Base-by-base conservation (phyloP, 495 filamentous ascomycete species). In the Tuber indicum region DNA sequence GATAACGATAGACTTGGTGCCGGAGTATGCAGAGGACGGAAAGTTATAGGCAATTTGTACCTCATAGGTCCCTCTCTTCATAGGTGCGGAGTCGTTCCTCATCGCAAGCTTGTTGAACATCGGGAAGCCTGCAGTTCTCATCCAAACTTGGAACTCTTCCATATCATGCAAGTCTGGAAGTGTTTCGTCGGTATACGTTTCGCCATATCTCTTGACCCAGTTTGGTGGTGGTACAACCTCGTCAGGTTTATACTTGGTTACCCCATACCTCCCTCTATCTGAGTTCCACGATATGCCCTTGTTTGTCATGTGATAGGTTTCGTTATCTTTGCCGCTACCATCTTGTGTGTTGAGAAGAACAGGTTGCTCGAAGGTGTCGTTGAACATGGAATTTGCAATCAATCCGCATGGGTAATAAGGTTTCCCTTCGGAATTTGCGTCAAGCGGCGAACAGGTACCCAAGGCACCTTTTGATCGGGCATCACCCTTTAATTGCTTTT, bases 301-400 rank as follows among this genome's bases (percentile, higher is more conserved):
- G 45, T 89, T 92, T 39, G 81, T 75, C 92, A 97, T 94, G 19
- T 85, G 81, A 84, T 97, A 98, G 14, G 82, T 84, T 73, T 80
- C 76, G 8, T 78, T 80, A 52, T 84, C 81, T 5, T 80, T 80
- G 47, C 84, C 84, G 32, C 84, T 84, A 14, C 83, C 83, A 8
- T 72, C 76, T 10, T 46, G 71, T 17, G 58, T 66, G 76, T 88
- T 88, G 74, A 91, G 75, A 3, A 88, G 84, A 14, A 89, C 72
- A 0, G 92, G 92, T 43, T 80, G 87, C 8, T 80, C 82, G 79
- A 97, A 94, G 21, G 92, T 93, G 84, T 99, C 95, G 84, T 99
- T 99, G 87, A 99, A 99, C 43, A 93, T 82, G 7, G 96, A 98
- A 83, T 99, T 99, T 66, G 95, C 95, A 75, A 98, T 96, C 75